Evolutionary conservation across 805 yeast genomes (phyloP).

Genomic region (Metschnikowia bowlesiae): DNA sequence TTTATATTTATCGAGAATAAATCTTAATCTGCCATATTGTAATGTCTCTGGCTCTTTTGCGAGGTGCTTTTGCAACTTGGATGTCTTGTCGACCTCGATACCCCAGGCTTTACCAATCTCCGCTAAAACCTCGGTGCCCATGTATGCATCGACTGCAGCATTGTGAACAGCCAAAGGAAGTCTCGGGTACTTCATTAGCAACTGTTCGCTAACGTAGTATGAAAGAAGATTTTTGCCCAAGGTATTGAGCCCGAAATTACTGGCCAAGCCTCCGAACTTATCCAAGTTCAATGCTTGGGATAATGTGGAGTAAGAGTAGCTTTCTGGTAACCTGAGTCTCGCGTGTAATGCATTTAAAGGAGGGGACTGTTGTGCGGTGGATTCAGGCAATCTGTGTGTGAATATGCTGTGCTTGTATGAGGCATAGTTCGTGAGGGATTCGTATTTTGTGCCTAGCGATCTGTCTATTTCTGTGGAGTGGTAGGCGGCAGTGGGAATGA

Average conservation of each 20-base stretch:
- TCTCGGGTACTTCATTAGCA: conserved; percentile 79
- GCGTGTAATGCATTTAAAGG: conserved; percentile 74
- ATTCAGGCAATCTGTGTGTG: conserved; percentile 44
- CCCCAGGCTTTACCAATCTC: conserved; percentile 83
- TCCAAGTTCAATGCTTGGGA: conserved; percentile 75
- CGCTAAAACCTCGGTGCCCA: conserved; percentile 61
- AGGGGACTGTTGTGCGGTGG: conserved; percentile 55
- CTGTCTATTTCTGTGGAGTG: conserved; percentile 22
- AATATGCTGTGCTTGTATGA: conserved; percentile 37
- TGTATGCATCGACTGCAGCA: conserved; percentile 70
- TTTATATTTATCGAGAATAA: conserved; percentile 27
- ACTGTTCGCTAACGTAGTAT: conserved; percentile 69
- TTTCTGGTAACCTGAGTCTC: conserved; percentile 60
- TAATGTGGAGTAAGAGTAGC: conserved; percentile 58
- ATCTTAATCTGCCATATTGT: conserved; percentile 68
- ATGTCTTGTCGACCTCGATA: conserved; percentile 66
- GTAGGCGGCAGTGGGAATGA: conserved; percentile 14
- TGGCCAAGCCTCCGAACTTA: conserved; percentile 43
- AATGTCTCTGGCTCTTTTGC: conserved; percentile 64
- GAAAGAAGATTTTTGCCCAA: conserved; percentile 77
- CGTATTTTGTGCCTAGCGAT: conserved; percentile 28
- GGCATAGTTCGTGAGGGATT: conserved; percentile 34
- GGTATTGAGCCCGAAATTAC: conserved; percentile 74
- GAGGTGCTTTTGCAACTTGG: conserved; percentile 62
- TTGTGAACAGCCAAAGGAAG: conserved; percentile 76